phyloP scores from a whole-genome alignment of 495 filamentous ascomycete genomes.

The Hamigera avellanea region DNA sequence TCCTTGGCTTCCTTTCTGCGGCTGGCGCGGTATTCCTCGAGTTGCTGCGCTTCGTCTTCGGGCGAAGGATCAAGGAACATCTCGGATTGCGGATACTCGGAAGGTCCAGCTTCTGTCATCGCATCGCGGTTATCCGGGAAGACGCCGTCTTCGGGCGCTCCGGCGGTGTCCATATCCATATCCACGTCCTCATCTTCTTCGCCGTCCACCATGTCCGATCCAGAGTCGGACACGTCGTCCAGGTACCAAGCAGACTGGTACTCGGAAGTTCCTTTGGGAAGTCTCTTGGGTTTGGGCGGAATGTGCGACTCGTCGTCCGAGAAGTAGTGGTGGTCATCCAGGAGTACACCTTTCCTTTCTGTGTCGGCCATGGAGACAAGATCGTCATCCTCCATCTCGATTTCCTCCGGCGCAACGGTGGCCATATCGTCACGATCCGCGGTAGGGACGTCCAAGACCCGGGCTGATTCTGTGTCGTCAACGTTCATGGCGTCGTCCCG shows the following conservation, averaged over 20 bases:
- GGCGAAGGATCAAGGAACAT: conserved; percentile 81
- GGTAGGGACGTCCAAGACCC: conserved; percentile 55
- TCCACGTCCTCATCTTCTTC: conserved; percentile 39
- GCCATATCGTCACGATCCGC: conserved; percentile 72
- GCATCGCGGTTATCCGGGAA: conserved; percentile 59
- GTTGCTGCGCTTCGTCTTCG: conserved; percentile 69
- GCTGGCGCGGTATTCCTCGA: conserved; percentile 66
- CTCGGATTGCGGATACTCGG: conserved; percentile 84
- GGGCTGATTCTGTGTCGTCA: conserved; percentile 39
- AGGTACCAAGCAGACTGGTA: conserved; percentile 94
- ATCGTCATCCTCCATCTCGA: conserved; percentile 61
- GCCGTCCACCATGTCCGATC: conserved; percentile 67
- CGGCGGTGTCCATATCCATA: conserved; percentile 36
- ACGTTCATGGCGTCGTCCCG: conserved; percentile 58
- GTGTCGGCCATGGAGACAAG: conserved; percentile 43
- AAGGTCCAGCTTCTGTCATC: conserved; percentile 65
- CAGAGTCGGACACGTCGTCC: conserved; percentile 75
- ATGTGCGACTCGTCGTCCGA: conserved; percentile 73
- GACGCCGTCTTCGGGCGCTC: conserved; percentile 64
- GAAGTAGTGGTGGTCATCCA: conserved; percentile 98
- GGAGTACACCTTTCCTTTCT: conserved; percentile 65
- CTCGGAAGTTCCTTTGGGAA: conserved; percentile 83
- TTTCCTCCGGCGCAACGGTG: conserved; percentile 74
- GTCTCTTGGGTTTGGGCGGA: conserved; percentile 51
- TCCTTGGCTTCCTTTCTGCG: conserved; percentile 72